Percentiles rank a stretch among this genome's conserved stretches.
phyloP scores from a whole-genome alignment of 2,329 filamentous ascomycete genomes.

The Arthrinium puccinioides region DNA sequence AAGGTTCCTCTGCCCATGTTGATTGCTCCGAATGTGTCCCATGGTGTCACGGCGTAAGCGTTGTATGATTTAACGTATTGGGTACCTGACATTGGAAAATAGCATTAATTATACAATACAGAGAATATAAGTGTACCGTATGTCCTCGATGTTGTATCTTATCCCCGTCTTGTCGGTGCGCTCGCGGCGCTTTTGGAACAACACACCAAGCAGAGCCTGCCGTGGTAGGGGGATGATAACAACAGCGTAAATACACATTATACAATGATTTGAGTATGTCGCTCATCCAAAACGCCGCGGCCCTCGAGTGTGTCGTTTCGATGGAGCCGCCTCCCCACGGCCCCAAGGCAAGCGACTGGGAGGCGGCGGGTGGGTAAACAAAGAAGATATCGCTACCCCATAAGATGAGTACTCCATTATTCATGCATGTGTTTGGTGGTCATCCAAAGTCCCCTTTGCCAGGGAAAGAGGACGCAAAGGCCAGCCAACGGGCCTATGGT shows the following conservation, averaged over 20 bases:
- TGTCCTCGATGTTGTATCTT: too few species aligned
- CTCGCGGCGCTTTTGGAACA: too few species aligned
- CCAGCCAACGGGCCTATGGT: not conserved
- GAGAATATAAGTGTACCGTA: slow-evolving; percentile 3
- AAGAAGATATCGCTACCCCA: slow-evolving; percentile 6
- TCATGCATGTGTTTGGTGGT: slow-evolving; percentile 8
- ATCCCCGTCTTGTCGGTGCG: too few species aligned
- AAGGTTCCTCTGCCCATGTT: too few species aligned
- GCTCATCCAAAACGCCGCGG: slow-evolving; percentile 1
- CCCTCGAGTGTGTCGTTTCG: slow-evolving; percentile 1
- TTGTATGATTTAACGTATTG: too few species aligned
- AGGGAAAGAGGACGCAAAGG: not conserved
- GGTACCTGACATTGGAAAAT: not conserved
- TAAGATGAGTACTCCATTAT: slow-evolving; percentile 8
- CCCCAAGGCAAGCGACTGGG: slow-evolving; percentile 1
- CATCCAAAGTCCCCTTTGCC: slow-evolving; percentile 5
- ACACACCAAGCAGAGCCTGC: too few species aligned
- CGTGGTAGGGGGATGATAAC: too few species aligned
- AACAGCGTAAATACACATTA: not conserved
- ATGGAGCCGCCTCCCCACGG: not conserved
- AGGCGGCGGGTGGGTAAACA: too few species aligned
- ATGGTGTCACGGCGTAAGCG: too few species aligned
- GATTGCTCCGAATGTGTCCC: too few species aligned
- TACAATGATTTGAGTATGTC: not conserved
- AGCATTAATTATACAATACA: slow-evolving; percentile 7